Evolutionary conservation across 768 basidiomycete species (phyloP).

Genomic region (Cystobasidium tubakii): DNA sequence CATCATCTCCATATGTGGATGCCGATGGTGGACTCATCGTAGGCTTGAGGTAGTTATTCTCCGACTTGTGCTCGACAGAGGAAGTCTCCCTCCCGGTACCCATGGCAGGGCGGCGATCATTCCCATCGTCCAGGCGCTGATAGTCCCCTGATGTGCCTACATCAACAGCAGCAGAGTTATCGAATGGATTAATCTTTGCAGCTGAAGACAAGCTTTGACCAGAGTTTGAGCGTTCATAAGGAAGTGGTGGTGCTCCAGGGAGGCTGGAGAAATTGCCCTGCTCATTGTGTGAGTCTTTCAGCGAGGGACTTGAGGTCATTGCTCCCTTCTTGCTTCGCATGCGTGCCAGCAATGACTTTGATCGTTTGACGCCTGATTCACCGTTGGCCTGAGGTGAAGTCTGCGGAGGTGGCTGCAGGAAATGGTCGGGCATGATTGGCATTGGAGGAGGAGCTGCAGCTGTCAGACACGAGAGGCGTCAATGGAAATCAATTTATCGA

Average conservation of each 20-base stretch:
- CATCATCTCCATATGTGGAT: neutral
- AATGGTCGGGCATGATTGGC: constrained; percentile 28
- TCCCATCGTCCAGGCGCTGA: neutral
- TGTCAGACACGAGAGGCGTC: no score
- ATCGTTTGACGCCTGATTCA: constrained; percentile 12
- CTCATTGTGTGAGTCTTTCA: neutral
- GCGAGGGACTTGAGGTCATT: neutral
- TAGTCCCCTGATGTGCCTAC: neutral
- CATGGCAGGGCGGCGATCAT: neutral
- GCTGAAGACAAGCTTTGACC: neutral
- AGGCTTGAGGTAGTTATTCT: constrained; percentile 1
- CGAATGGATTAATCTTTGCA: neutral
- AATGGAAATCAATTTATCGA: no score
- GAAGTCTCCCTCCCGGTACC: neutral
- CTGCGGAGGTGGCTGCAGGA: neutral
- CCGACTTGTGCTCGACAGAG: neutral
- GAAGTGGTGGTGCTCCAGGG: neutral
- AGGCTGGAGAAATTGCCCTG: neutral
- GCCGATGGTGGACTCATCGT: neutral
- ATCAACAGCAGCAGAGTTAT: constrained; percentile 8
- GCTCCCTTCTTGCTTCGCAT: constrained; percentile 26
- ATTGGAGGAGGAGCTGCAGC: constrained; percentile 19
- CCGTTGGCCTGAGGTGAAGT: neutral
- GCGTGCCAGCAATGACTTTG: constrained; percentile 27
- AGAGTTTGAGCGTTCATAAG: neutral